Base-by-base conservation (phyloP, 768 basidiomycete species). In the Rhizopogon vesiculosus region DNA sequence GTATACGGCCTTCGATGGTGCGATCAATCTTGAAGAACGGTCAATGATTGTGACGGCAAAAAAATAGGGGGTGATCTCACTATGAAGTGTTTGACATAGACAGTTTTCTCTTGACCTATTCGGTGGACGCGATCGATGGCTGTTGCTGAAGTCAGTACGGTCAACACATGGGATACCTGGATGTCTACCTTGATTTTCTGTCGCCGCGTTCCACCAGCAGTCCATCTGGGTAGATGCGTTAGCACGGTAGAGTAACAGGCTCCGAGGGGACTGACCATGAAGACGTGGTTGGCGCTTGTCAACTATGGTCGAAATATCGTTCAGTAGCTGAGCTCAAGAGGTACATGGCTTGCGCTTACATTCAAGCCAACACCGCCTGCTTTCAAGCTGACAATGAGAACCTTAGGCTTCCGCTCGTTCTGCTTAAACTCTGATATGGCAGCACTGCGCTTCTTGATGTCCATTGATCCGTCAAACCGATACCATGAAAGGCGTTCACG, bases 341-440 rank as follows among this genome's bases (percentile, higher is more conserved):
- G 33, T 12, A 18, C 42, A 33, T 42, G 8, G 15, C 29, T 45
- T 35, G 48, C 16, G 68, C 82, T 62, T 64, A 92, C 85, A 66
- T 95, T 94, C 54, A 96, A 66, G 0, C 94, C 95, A 22, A 94
- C 92, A 25, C 95, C 95, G 28, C 94, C 95, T 4, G 95, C 95
- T 68, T 91, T 93, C 68, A 93, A 69, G 64, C 88, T 90, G 45
- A 93, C 74, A 44, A 91, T 79, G 25, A 93, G 67, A 9, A 95
- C 77, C 67, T 92, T 89, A 0, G 92, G 87, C 60, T 80, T 84
- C 54, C 80, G 76, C 6, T 84, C 86, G 2, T 81, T 73, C 18
- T 78, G 72, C 62, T 84, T 89, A 76, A 98, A 98, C 58, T 85
- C 85, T 42, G 82, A 76, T 40, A 98, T 78, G 2, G 91, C 88